Evolutionary conservation across 441 rosid genomes (phyloP).

Genomic region (Adansonia madagascariensis): DNA sequence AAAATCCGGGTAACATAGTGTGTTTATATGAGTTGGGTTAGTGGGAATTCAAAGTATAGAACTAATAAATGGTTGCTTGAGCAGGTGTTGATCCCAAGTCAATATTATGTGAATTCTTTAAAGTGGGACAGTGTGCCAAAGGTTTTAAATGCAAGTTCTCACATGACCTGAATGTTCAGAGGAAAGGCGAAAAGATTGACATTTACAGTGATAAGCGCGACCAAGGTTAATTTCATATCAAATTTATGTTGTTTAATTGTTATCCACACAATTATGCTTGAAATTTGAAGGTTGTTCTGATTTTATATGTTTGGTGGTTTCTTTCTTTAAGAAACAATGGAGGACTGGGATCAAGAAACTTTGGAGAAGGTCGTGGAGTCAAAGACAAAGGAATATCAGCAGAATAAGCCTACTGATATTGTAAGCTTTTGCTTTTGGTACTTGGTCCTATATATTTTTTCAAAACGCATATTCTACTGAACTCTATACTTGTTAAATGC

Average conservation of each 20-base stretch:
- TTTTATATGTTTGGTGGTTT: slow-evolving; percentile 13
- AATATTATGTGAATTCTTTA: slow-evolving; percentile 82
- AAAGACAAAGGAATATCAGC: slow-evolving; percentile 75
- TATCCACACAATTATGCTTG: not conserved
- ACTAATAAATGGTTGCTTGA: slow-evolving; percentile 21
- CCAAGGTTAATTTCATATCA: slow-evolving; percentile 42
- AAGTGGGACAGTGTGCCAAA: slow-evolving; percentile 86
- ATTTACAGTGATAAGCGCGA: slow-evolving; percentile 87
- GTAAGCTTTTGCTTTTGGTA: slow-evolving; percentile 45
- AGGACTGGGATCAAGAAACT: slow-evolving; percentile 95
- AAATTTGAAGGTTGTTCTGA: slow-evolving; percentile 9
- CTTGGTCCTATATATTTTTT: not conserved
- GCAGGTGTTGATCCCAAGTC: slow-evolving; percentile 95
- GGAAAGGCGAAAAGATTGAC: slow-evolving; percentile 94
- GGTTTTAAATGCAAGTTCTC: slow-evolving; percentile 98
- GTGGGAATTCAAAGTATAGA: slow-evolving; percentile 17
- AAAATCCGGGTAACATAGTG: too few relatives aligned
- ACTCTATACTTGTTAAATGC: not conserved
- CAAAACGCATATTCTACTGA: not conserved
- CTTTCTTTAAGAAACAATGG: slow-evolving; percentile 62
- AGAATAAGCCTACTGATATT: slow-evolving; percentile 90
- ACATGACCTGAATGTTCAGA: slow-evolving; percentile 86
- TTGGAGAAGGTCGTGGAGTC: slow-evolving; percentile 93
- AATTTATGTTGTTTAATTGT: not conserved
- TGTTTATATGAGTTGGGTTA: slow-evolving; percentile 3